Evolutionary conservation across 768 basidiomycete genomes (phyloP).

Genomic region (Pulveroboletus sp.): DNA sequence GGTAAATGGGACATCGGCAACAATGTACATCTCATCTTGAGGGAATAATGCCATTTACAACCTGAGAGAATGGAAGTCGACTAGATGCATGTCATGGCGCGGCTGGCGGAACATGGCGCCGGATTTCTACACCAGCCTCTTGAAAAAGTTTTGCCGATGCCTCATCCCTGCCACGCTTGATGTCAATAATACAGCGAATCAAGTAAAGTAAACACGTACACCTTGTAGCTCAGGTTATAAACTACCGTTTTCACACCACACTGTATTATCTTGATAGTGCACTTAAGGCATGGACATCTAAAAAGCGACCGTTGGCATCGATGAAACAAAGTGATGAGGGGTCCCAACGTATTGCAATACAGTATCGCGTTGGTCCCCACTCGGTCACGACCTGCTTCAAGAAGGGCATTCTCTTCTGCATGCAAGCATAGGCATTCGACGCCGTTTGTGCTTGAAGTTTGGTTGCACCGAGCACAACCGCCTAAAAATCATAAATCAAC

Average conservation of each 20-base stretch:
- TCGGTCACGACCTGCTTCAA: constrained; percentile 91
- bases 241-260: constrained; percentile 89
- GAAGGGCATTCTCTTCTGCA: constrained; percentile 95
- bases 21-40: constrained; percentile 34
- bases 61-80: not conserved
- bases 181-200: not conserved
- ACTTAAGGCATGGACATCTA: constrained; percentile 97
- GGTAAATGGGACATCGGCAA: constrained; percentile 60
- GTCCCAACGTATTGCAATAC: constrained; percentile 94
- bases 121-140: constrained; percentile 79
- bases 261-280: constrained; percentile 97
- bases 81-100: constrained; percentile 13
- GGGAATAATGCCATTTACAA: constrained; percentile 21
- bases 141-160: constrained; percentile 75
- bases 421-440: constrained; percentile 92
- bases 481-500: constrained; percentile 73
- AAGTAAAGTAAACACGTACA: constrained; percentile 55
- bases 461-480: constrained; percentile 82
- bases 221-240: constrained; percentile 93
- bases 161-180: constrained; percentile 58
- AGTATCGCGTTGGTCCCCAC: constrained; percentile 80
- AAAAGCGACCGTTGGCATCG: not conserved
- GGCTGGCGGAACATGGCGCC: constrained; percentile 58
- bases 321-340: not conserved
- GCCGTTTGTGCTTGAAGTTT: constrained; percentile 41